Base-by-base conservation (phyloP, 106 monocot genomes). In the Acorus calamus region DNA sequence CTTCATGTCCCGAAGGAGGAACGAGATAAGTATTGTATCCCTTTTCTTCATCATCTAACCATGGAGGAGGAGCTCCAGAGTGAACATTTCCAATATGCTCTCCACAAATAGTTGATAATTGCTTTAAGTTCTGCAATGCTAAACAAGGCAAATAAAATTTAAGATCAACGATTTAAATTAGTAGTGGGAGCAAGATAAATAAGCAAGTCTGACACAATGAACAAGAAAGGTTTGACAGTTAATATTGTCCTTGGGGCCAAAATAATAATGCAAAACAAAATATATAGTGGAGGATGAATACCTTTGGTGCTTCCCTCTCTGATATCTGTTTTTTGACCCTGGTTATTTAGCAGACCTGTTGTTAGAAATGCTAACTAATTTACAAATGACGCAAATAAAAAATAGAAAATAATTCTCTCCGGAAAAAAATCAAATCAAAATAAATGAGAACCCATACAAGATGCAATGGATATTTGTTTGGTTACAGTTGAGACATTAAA, bases 31-130 rank as follows among this genome's bases (percentile, higher is more conserved):
- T 46, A 44, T 47, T 49, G 14, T 12, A 12, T 66, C 45, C 57
- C 66, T 69, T 65, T 73, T 83, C 83, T 71, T 55, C 70, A 63
- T 66, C 56, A 49, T 84, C 78, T 55, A 89, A 69, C 89, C 83
- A 83, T 14, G 86, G 86, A 52, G 86, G 89, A 8, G 61, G 63
- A 66, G 70, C 77, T 46, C 77, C 84, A 53, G 59, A 66, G 71
- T 75, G 74, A 47, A 77, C 70, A 77, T 83, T 89, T 69, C 41
- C 62, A 74, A 62, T 64, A 57, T 56, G 71, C 52, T 63, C 85
- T 73, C 68, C 65, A 68, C 53, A 55, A 63, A 48, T 13, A 3
- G 49, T 64, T 50, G 63, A 75, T 59, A 77, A 59, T 11, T 11
- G 47, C 61, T 66, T 72, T 5, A 67, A 44, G 43, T 60, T 75